These are phyloP conservation scores for Hygrophoropsis aurantiaca DNA, from an alignment of 768 basidiomycete genomes.

Conservation along the genomic window DNA sequence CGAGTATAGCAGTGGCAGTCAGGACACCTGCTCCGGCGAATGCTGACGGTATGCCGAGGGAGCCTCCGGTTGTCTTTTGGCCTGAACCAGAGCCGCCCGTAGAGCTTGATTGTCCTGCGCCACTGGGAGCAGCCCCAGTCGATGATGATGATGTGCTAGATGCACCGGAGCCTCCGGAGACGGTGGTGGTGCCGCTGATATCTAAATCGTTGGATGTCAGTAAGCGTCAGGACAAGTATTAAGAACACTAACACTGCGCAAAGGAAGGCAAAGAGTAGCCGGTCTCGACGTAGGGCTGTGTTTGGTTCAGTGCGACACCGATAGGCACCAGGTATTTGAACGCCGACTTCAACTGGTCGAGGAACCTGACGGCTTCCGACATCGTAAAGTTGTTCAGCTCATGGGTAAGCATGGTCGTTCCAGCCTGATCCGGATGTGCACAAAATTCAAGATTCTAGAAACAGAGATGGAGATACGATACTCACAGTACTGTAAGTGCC, in stretches of 20 bases:
- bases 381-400: slow-evolving; percentile 56
- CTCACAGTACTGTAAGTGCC: slow-evolving; percentile 37
- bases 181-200: background rate
- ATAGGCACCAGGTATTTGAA: slow-evolving; percentile 49
- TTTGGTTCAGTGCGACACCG: slow-evolving; percentile 44
- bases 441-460: background rate
- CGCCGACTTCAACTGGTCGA: slow-evolving; percentile 37
- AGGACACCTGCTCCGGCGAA: slow-evolving; percentile 10
- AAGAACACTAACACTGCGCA: slow-evolving; percentile 36
- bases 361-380: slow-evolving; percentile 44
- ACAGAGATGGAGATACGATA: background rate
- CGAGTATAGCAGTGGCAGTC: slow-evolving; percentile 12
- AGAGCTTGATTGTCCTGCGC: slow-evolving; percentile 5
- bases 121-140: background rate
- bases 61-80: background rate
- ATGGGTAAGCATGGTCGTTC: slow-evolving; percentile 48
- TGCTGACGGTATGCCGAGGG: background rate
- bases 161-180: background rate
- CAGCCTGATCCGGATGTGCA: slow-evolving; percentile 25
- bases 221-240: background rate
- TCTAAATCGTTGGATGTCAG: background rate
- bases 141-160: no score
- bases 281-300: slow-evolving; percentile 46
- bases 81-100: slow-evolving; percentile 2
- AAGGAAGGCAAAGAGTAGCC: slow-evolving; percentile 39